Base-by-base conservation (phyloP, 306 rosid species). In the Argentina anserina region DNA sequence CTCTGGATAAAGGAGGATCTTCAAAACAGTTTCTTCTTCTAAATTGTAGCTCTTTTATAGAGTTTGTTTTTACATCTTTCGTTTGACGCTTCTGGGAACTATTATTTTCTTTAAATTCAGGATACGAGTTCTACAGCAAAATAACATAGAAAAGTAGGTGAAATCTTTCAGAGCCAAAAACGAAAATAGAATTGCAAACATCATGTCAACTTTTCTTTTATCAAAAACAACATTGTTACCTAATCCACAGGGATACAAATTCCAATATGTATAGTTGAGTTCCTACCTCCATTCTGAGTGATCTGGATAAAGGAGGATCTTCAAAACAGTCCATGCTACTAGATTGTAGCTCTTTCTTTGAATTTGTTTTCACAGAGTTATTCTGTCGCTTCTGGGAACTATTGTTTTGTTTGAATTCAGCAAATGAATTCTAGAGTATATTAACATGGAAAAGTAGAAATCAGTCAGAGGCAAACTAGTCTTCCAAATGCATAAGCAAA, bases 61-160 rank as follows among this genome's bases (percentile, higher is more conserved):
- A 78, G 61, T 67, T 47, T 59, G 26, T 66, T 73, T 36, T 73
- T 14, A 63, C 60, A 62, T 67, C 20, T 66, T 60, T 66, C 28
- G 28, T 37, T 65, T 80, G 75, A 45, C 61, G 29, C 69, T 45
- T 82, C 42, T 53, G 69, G 73, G 71, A 41, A 61, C 55, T 61
- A 13, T 47, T 34, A 10, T 63, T 58, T 64, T 73, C 73, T 59
- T 71, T 49, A 29, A 46, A 15, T 23, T 71, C 72, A 50, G 79
- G 71, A 73, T 63, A 74, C 39, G 71, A 70, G 31, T 71, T 43
- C 89, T 85, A 71, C 47, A 67, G 62, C 36, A 60, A 65, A 40
- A 39, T 37, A 23, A 52, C 11, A 66, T 12, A 17, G 11, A 46
- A 34, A 43, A 15, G 7, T 33, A 45, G 20, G 39, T 49, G 67